Evolutionary conservation across 129 eudicot species (phyloP).

Genomic region (Pittosporum tobira): DNA sequence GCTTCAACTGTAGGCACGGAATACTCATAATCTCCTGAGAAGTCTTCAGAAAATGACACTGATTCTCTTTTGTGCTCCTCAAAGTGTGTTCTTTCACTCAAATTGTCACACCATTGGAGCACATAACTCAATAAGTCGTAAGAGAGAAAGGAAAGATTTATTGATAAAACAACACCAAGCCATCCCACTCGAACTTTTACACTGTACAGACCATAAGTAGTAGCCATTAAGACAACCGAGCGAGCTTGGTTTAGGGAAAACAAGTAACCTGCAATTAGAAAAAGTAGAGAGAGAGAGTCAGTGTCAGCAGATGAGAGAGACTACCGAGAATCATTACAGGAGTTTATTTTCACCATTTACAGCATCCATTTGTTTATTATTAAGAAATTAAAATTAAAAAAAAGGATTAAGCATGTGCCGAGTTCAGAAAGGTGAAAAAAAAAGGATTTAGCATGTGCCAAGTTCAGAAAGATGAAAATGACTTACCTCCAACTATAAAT

Average conservation of each 20-base stretch:
- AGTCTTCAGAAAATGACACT: conserved; percentile 59
- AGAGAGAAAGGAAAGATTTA: conserved; percentile 74
- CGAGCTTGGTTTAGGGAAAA: conserved; percentile 86
- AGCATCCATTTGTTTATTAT: background rate
- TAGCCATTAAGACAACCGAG: conserved; percentile 76
- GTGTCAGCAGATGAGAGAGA: background rate
- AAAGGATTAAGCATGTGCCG: background rate
- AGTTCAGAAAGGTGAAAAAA: no score
- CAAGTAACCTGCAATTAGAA: conserved; percentile 54
- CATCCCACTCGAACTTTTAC: conserved; percentile 85
- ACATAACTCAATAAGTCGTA: conserved; percentile 59
- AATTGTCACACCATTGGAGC: conserved; percentile 80
- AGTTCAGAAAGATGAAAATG: background rate
- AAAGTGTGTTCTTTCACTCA: conserved; percentile 59
- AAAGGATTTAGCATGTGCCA: no score
- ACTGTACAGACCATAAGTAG: conserved; percentile 58
- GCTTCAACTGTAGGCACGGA: conserved; percentile 52
- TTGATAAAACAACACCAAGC: conserved; percentile 69
- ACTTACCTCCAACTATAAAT: conserved; percentile 89
- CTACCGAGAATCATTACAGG: background rate
- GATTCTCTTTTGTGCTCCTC: conserved; percentile 64
- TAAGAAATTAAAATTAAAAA: background rate
- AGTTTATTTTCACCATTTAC: background rate
- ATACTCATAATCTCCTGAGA: conserved; percentile 48
- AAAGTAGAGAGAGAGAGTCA: background rate